Base-by-base conservation (phyloP, 75 land plant genomes). In the Picea glauca region DNA sequence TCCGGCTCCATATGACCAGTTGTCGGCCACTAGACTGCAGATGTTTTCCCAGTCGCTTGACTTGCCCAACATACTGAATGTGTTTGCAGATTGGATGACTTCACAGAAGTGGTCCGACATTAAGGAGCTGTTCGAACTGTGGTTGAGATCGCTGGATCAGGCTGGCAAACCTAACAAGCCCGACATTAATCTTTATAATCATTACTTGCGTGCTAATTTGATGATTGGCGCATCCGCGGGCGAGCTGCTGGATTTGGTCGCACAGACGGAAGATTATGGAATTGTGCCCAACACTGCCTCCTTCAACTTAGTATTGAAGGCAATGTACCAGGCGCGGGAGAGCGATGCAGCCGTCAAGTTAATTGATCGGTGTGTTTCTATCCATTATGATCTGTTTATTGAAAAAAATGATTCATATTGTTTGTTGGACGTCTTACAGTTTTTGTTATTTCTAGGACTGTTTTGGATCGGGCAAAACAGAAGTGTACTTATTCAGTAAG, bases 81-180 rank as follows among this genome's bases (percentile, higher is more conserved):
- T 58, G 58, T 89, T 91, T 38, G 93, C 89, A 4, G 83, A 91
- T 9, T 85, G 82, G 87, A 87, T 77, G 80, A 73, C 91, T 58
- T 50, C 78, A 31, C 85, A 87, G 89, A 60, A 54, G 50, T 91
- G 91, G 91, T 13, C 13, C 20, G 91, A 91, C 20, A 50, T 89
- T 21, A 91, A 91, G 86, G 77, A 87, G 80, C 64, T 89, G 75
- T 89, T 91, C 38, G 93, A 91, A 84, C 80, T 65, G 50, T 89
- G 93, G 93, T 77, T 89, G 77, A 26, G 87, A 60, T 67, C 85
- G 58, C 76, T 91, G 58, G 89, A 91, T 72, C 68, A 61, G 78
- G 54, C 38, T 31, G 93, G 93, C 75, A 89, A 91, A 79, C 93
- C 93, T 0, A 91, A 91, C 70, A 81, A 62, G 79, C 93, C 93